Evolutionary conservation across 2,329 filamentous ascomycete genomes (phyloP).

Genomic region (Aspergillus fijiensis): DNA sequence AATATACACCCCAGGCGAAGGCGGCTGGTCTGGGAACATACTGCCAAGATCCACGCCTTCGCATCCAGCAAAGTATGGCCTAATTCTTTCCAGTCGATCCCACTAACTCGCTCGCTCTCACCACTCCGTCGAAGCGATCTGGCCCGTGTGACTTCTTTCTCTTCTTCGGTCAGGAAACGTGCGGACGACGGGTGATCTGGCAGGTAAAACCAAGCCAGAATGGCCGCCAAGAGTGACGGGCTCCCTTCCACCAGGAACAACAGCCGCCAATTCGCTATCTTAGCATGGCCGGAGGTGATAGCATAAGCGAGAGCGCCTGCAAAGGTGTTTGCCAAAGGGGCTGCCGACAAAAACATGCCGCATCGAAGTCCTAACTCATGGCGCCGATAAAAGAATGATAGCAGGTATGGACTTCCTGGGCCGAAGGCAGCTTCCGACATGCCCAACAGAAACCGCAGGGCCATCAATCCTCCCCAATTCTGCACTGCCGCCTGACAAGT

Average conservation of each 20-base stretch:
- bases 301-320: conserved; percentile 67
- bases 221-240: conserved; percentile 57
- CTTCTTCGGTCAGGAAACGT: conserved; percentile 56
- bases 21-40: conserved; percentile 24
- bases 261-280: conserved; percentile 63
- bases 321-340: conserved; percentile 75
- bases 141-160: conserved; percentile 57
- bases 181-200: conserved; percentile 55
- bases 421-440: conserved; percentile 49
- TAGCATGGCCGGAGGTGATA: conserved; percentile 60
- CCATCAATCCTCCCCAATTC: conserved; percentile 51
- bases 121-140: conserved; percentile 56
- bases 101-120: conserved; percentile 40
- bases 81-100: conserved; percentile 50
- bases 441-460: conserved; percentile 51
- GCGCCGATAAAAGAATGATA: conserved; percentile 61
- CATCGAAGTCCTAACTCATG: conserved; percentile 57
- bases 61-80: conserved; percentile 45
- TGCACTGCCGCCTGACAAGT: conserved; percentile 47
- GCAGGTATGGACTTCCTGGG: conserved; percentile 49
- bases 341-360: conserved; percentile 56
- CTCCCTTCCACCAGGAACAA: conserved; percentile 66
- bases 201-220: conserved; percentile 56
- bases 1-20: not conserved
- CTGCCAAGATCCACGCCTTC: conserved; percentile 51